phyloP scores from a whole-genome alignment of 2,329 filamentous ascomycete genomes.

The Trichoderma sp. region DNA sequence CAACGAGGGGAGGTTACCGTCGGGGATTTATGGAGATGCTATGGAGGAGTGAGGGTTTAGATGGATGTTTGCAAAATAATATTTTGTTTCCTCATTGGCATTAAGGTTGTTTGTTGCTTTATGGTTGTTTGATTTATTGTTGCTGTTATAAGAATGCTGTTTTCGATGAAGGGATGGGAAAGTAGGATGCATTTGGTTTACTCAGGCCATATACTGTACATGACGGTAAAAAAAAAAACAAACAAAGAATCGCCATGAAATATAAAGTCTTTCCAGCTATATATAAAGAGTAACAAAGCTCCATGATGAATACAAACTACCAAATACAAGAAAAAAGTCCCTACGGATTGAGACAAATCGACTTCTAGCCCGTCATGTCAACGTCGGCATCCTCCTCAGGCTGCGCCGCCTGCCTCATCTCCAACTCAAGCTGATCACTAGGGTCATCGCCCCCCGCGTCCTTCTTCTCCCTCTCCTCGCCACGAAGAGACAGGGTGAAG shows the following conservation, averaged over 20 bases:
- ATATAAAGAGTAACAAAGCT: neutral
- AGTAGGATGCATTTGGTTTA: neutral
- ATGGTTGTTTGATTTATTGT: neutral
- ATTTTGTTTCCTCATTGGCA: neutral
- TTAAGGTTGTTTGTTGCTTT: neutral
- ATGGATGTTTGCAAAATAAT: neutral
- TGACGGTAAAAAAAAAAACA: neutral
- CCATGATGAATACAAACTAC: neutral
- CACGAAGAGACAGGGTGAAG: slow-evolving; percentile 25
- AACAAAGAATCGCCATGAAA: neutral
- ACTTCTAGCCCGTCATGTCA: slow-evolving; percentile 54
- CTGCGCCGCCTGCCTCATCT: slow-evolving; percentile 48
- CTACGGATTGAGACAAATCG: neutral
- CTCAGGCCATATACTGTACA: neutral
- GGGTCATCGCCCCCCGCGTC: slow-evolving; percentile 37
- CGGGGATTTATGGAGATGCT: slow-evolving; percentile 52
- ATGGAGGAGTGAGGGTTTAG: slow-evolving; percentile 57
- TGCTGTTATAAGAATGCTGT: neutral
- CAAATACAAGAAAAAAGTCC: neutral
- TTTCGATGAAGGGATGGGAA: neutral
- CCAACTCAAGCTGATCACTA: slow-evolving; percentile 53
- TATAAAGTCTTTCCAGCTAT: neutral
- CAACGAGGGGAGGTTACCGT: slow-evolving; percentile 81
- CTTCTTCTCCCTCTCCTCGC: slow-evolving; percentile 23
- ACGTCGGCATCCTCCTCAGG: slow-evolving; percentile 54